Base-by-base conservation (phyloP, 192 early-diverging fungal genomes). In the Rhizophagus clarus region DNA sequence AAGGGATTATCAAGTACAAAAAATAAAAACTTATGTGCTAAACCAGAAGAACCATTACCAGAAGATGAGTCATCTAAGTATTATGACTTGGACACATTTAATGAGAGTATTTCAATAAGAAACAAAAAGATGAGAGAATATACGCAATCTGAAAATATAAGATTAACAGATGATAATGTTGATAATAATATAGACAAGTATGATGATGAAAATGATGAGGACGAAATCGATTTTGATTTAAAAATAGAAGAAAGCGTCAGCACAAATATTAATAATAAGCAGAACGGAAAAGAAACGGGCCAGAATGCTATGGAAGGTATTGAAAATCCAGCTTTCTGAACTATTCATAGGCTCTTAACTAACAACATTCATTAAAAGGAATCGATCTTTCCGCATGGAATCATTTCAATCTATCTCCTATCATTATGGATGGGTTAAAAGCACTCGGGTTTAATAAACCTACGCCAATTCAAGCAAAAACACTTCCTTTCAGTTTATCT, bases 401-500 rank as follows among this genome's bases (percentile, higher is more conserved):
- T 31, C 67, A 76, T 1, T 89, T 93, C 51, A 88, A 88, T 0
- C 77, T 98, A 7, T 82, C 88, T 14, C 63, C 87, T 4, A 42
- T 78, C 15, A 84, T 98, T 40, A 82, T 91, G 34, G 85, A 93
- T 42, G 95, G 88, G 0, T 88, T 99, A 42, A 87, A 87, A 67
- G 88, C 92, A 29, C 88, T 92, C 7, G 87, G 91, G 31, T 99
- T 97, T 75, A 73, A 83, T 8, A 78, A 84, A 26, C 97, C 97
- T 1, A 97, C 96, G 0, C 92, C 92, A 29, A 99, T 99, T 83
- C 97, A 99, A 86, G 83, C 89, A 34, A 83, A 93, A 74, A 87
- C 93, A 2, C 84, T 99, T 26, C 88, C 90, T 49, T 45, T 87
- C n/a, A 90, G 93, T 3, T 81, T 97, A n/a, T 72, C 73, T n/a